Conservation (phyloP, 2,329 filamentous ascomycete genomes). For the Penicillium capsulatum region DNA sequence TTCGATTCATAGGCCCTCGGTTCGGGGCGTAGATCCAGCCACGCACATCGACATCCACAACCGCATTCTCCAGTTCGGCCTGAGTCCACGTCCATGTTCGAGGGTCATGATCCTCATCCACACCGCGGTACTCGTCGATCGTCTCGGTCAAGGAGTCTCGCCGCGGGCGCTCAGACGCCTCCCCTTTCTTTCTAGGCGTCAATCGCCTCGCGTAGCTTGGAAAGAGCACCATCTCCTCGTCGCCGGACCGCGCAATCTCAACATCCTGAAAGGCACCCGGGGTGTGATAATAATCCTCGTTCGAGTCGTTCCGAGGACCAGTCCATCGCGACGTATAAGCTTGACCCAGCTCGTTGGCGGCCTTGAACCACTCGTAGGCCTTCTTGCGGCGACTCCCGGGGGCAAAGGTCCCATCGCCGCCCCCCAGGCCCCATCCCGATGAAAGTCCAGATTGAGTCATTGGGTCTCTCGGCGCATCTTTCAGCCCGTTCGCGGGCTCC, state of each 20-base stretch:
- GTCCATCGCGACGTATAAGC: slow-evolving; percentile 57
- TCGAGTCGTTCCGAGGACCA: slow-evolving; percentile 45
- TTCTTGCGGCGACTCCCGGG: slow-evolving; percentile 71
- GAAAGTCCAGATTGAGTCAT: slow-evolving; percentile 25
- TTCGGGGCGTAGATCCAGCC: slow-evolving; percentile 94
- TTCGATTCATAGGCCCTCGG: slow-evolving; percentile 75
- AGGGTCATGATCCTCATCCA: slow-evolving; percentile 53
- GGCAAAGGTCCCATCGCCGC: slow-evolving; percentile 41
- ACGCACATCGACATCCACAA: slow-evolving; percentile 90
- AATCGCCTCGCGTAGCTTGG: slow-evolving; percentile 85
- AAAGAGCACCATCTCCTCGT: slow-evolving; percentile 92
- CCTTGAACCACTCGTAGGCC: slow-evolving; percentile 67
- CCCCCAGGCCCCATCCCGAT: slow-evolving; percentile 13
- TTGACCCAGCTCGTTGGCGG: slow-evolving; percentile 67
- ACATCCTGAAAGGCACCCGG: slow-evolving; percentile 80
- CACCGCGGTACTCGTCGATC: slow-evolving; percentile 41
- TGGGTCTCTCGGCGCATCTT: slow-evolving; percentile 14
- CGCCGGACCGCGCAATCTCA: slow-evolving; percentile 70
- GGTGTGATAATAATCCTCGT: slow-evolving; percentile 51
- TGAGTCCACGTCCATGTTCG: slow-evolving; percentile 65
- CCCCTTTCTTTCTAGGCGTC: slow-evolving; percentile 43
- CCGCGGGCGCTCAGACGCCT: slow-evolving; percentile 25
- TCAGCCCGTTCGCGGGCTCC: slow-evolving; percentile 16
- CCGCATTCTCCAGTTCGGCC: slow-evolving; percentile 73
- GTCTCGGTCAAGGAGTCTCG: slow-evolving; percentile 29